phyloP scores from a whole-genome alignment of 208 protist species.

The Herpetomonas samuelpessoai region DNA sequence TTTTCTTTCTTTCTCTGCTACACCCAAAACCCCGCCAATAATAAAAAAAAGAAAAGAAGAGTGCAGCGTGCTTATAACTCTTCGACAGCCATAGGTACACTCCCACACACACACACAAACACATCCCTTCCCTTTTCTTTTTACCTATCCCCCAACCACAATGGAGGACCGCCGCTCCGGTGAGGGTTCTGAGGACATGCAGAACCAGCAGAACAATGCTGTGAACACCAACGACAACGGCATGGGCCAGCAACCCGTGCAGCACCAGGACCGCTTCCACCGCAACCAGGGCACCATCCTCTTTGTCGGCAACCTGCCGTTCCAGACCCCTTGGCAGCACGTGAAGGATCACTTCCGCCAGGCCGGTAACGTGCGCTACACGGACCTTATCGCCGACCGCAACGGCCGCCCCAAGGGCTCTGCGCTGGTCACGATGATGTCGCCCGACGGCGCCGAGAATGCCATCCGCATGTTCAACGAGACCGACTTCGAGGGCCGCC shows the following conservation, averaged over 20 bases:
- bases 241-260: constrained; percentile 5
- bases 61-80: constrained; percentile 1
- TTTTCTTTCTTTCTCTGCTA: constrained; percentile 9
- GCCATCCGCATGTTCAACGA: constrained; percentile 85
- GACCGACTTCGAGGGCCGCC: constrained; percentile 85
- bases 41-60: constrained; percentile 2
- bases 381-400: constrained; percentile 80
- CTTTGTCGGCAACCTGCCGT: constrained; percentile 89
- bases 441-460: constrained; percentile 50
- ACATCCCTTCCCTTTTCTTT: too few relatives aligned
- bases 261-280: constrained; percentile 32
- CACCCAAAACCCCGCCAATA: background rate
- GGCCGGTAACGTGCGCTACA: constrained; percentile 83
- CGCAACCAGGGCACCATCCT: constrained; percentile 72
- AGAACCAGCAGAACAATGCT: constrained; percentile 18
- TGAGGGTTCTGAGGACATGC: too few relatives aligned
- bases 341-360: constrained; percentile 88
- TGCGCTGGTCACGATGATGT: constrained; percentile 83
- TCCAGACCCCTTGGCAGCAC: constrained; percentile 83
- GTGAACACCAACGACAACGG: constrained; percentile 17
- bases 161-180: too few relatives aligned
- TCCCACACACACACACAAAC: background rate
- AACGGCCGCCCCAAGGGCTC: constrained; percentile 75
- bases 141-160: too few relatives aligned
- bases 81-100: background rate